A percentile compares a stretch with the other conserved stretches of the same genome.
Conservation (phyloP, 805 yeast species). For the Candida michaelii region DNA sequence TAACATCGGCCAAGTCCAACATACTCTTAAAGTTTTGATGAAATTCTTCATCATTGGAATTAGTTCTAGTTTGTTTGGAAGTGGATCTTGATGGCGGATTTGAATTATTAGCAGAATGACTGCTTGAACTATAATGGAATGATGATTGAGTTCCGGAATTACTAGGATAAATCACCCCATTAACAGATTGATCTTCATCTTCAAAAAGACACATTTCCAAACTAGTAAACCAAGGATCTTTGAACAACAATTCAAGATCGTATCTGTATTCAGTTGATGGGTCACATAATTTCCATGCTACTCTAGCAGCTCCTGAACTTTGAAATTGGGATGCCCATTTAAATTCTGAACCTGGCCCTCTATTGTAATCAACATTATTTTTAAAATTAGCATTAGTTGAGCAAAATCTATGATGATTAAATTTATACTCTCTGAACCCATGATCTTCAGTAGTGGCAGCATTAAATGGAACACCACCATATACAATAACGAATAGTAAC, state of each 20-base stretch:
- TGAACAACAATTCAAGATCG: constrained; percentile 50
- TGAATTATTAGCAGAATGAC: constrained; percentile 28
- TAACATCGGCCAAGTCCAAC: constrained; percentile 32
- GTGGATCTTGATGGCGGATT: constrained; percentile 34
- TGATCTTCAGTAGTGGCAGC: constrained; percentile 50
- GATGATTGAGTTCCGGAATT: background rate
- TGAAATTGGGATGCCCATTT: constrained; percentile 64
- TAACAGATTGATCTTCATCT: constrained; percentile 37
- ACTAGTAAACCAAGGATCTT: constrained; percentile 62
- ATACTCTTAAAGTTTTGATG: constrained; percentile 27
- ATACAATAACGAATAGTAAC: constrained; percentile 58
- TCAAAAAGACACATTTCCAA: constrained; percentile 64
- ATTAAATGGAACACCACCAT: constrained; percentile 60
- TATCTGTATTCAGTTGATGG: constrained; percentile 57
- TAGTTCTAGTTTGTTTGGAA: constrained; percentile 16
- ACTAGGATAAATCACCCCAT: constrained; percentile 23
- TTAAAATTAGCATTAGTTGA: constrained; percentile 50
- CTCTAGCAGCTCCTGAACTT: constrained; percentile 61
- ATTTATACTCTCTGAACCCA: constrained; percentile 54
- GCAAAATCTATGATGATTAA: constrained; percentile 43
- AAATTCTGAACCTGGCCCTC: constrained; percentile 73
- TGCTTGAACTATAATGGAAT: constrained; percentile 22
- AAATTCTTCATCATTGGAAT: constrained; percentile 8
- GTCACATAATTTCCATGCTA: constrained; percentile 73
- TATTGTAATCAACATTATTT: constrained; percentile 39